Base-by-base conservation (phyloP, 225 moss, liverwort and hornwort species). In the Pseudoscleropodium purum region DNA sequence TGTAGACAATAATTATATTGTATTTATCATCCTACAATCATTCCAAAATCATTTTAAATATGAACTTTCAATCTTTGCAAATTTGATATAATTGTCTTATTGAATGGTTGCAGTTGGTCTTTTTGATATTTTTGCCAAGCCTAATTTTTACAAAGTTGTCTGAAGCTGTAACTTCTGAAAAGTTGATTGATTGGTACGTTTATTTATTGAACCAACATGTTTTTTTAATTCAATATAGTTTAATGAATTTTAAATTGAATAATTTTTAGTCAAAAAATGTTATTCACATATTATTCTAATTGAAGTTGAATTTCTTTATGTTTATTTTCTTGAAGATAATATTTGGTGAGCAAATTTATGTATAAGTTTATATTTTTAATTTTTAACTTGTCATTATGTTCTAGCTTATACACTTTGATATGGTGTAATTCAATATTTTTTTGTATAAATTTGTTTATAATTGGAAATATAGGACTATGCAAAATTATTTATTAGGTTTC, bases 131-230 rank as follows among this genome's bases (percentile, higher is more conserved):
- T 87, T 92, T 94, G 75, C 97, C 96, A 73, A 94, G 95, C 18
- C 84, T 97, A 70, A 93, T 97, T 15, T 97, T 96, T 82, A 80
- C 93, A 89, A 95, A 90, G 75, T 84, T 97, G 91, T 92, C 88
- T 56, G 73, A 91, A 81, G 90, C 92, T 33, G 92, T 97, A 25
- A 92, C 96, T 29, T 87, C 45, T 33, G 81, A 96, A 25, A 95
- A 95, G n/a, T 87, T 97, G 33, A 49, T 92, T 67, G 86, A 86
- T 15, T 97, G 96, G 97, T 97, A 88, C 30, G 85, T 81, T 81
- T 80, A 34, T 62, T 41, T 19, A n/a, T 56, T 49, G 11, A 43
- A 27, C 81, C 34, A 67, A 19, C 7, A 17, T n/a, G 2, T 20
- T 39, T n/a, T 76, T 79, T 10, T 7, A 26, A 81, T 70, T 29